These are phyloP conservation scores for Termitomyces sp. DNA, from an alignment of 768 basidiomycete genomes.

Conservation along the genomic window DNA sequence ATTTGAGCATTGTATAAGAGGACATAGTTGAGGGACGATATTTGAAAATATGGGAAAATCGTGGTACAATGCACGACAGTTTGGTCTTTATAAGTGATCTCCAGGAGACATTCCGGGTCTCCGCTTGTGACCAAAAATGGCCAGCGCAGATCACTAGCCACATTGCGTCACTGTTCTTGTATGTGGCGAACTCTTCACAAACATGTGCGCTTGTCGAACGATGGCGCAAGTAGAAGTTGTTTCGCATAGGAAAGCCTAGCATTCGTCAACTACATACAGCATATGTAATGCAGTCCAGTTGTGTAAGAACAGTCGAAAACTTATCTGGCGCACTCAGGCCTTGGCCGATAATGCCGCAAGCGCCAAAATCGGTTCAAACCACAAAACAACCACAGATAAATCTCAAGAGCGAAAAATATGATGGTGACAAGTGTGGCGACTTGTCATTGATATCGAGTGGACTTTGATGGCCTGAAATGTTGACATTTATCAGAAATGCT, in stretches of 20 bases:
- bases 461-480: background rate
- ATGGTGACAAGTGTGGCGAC: background rate
- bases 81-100: no score
- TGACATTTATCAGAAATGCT: background rate
- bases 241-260: background rate
- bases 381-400: background rate
- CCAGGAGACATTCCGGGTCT: background rate
- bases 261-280: background rate
- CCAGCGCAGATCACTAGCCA: background rate
- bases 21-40: no score
- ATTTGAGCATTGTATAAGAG: no score
- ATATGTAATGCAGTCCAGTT: background rate
- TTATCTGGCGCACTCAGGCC: background rate
- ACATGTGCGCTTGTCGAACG: background rate
- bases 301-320: background rate
- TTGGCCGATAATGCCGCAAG: no score
- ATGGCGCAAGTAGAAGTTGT: background rate
- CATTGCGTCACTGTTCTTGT: background rate
- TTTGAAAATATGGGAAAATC: no score
- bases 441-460: background rate
- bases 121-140: background rate
- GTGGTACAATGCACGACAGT: no score
- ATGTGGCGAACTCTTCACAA: background rate
- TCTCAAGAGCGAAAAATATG: background rate
- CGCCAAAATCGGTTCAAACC: background rate